These are phyloP conservation scores for Allomyces macrogynus DNA, from an alignment of 192 early-diverging fungal genomes.

Conservation along the genomic window DNA sequence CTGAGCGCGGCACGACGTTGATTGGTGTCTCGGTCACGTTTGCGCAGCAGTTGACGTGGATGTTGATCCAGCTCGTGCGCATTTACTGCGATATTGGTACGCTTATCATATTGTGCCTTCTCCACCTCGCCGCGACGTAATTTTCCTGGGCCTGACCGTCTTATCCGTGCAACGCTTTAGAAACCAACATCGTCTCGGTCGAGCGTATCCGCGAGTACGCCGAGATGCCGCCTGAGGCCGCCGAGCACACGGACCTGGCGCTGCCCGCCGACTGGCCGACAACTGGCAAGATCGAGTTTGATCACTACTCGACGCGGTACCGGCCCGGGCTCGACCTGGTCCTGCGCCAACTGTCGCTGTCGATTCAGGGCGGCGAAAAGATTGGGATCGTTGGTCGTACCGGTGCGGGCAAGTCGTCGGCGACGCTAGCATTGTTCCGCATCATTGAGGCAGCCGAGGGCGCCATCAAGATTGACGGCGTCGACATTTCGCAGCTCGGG, in stretches of 20 bases:
- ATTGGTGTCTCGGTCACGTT: slow-evolving; percentile 48
- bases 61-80: slow-evolving; percentile 71
- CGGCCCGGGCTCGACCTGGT: slow-evolving; percentile 58
- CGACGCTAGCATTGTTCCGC: slow-evolving; percentile 24
- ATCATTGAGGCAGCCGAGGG: slow-evolving; percentile 11
- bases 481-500: slow-evolving; percentile 12
- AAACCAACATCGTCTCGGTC: slow-evolving; percentile 39
- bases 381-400: slow-evolving; percentile 45
- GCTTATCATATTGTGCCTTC: slow-evolving; percentile 21
- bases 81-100: slow-evolving; percentile 70
- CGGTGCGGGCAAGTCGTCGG: slow-evolving; percentile 20
- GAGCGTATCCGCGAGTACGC: slow-evolving; percentile 68
- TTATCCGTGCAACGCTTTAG: slow-evolving; percentile 6
- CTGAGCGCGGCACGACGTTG: slow-evolving; percentile 18
- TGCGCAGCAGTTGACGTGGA: slow-evolving; percentile 51
- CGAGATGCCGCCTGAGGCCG: slow-evolving; percentile 57
- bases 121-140: not conserved
- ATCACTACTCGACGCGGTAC: slow-evolving; percentile 60
- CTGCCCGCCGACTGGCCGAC: slow-evolving; percentile 51
- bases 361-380: slow-evolving; percentile 24
- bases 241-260: slow-evolving; percentile 37
- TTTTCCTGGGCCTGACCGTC: not conserved
- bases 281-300: slow-evolving; percentile 51
- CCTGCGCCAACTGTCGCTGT: slow-evolving; percentile 24
- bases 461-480: slow-evolving; percentile 3